Evolutionary conservation across 2,329 filamentous ascomycete species (phyloP), one percentile per base, ranked within the genome.

Genomic region (Raffaelea arxii): DNA sequence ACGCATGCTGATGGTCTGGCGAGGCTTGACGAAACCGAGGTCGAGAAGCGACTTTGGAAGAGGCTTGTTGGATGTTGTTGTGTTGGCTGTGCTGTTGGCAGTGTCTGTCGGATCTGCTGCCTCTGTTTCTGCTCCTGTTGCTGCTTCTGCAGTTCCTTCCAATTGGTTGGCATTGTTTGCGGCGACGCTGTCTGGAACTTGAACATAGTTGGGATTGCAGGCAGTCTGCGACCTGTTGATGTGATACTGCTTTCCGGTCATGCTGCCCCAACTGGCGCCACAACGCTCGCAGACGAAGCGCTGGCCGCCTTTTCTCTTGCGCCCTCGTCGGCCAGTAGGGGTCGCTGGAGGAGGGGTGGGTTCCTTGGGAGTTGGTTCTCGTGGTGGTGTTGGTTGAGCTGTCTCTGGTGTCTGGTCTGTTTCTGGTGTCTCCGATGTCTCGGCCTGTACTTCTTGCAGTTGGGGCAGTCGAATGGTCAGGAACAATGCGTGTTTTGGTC

Each of bases 181-280:
- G n/a, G n/a, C n/a, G n/a, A n/a, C n/a, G n/a, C n/a, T n/a, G 23
- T 45, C 40, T 10, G 58, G 41, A 10, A 57, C 54, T 22, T 65
- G 59, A 16, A 65, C 58, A 41, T 64, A 72, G 46, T 58, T 56
- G 2, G 75, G 69, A 52, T 80, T 80, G 55, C 77, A 80, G 14
- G 65, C 21, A 4, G 71, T 72, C 49, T 65, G 65, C 1, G 76
- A 74, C 53, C 78, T 79, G 27, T 70, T 71, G 14, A 72, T 59
- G 51, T 80, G 77, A 54, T 80, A 80, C 43, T 77, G 75, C 16
- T 80, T 62, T 0, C 77, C 77, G 40, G 75, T 63, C 27, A 73
- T 65, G 44, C 80, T 80, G 57, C 78, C 78, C 75, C 75, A 80
- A 11, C 59, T 62, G 3, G 67, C 69, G 10, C 69, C 69, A 49